Conservation (phyloP, 2,329 filamentous ascomycete genomes). For the Nemania sp. region DNA sequence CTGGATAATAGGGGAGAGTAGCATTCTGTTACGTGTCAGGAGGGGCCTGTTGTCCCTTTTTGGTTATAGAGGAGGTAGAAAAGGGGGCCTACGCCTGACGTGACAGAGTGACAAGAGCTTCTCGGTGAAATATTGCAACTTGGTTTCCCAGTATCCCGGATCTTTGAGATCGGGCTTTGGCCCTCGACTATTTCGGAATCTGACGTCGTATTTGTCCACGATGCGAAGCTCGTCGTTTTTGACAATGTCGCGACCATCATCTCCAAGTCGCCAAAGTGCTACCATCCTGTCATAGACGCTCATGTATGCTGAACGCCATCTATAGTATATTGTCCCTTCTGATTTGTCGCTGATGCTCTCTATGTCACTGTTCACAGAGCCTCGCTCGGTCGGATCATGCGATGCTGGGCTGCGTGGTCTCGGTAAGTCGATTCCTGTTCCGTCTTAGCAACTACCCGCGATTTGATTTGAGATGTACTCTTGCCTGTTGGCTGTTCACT, state of each 20-base stretch:
- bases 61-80: neutral
- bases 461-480: neutral
- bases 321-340: neutral
- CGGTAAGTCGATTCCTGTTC: neutral
- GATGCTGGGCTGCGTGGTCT: neutral
- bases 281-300: slow-evolving; percentile 10
- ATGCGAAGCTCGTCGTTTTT: slow-evolving; percentile 7
- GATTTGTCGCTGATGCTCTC: neutral
- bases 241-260: slow-evolving; percentile 1
- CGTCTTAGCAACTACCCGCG: neutral
- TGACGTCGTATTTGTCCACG: neutral
- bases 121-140: slow-evolving; percentile 5
- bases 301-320: neutral
- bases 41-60: neutral
- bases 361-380: neutral
- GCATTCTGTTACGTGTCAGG: neutral
- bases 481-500: neutral
- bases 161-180: slow-evolving; percentile 6
- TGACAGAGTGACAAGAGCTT: slow-evolving; percentile 2
- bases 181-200: neutral
- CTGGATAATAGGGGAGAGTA: neutral
- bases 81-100: neutral
- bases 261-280: slow-evolving; percentile 10
- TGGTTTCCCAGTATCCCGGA: slow-evolving; percentile 9
- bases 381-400: neutral